Conservation (phyloP, 2,329 filamentous ascomycete species). For the Pseudogymnoascus pannorum region DNA sequence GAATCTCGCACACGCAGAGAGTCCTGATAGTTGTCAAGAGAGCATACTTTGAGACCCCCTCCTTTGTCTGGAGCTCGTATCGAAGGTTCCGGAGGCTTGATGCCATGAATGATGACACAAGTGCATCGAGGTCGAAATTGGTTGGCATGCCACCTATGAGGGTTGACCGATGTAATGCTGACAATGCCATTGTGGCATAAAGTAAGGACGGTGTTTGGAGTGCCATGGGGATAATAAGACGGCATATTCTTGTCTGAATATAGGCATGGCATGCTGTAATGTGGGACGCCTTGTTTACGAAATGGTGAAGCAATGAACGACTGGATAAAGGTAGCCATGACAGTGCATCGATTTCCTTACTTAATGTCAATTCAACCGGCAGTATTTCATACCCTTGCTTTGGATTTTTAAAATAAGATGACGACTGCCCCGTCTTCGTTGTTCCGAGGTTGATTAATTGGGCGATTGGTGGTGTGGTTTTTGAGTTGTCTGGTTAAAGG, state of each 20-base stretch:
- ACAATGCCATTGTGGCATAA: conserved; percentile 36
- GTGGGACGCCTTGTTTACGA: conserved; percentile 34
- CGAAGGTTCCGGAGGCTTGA: conserved; percentile 36
- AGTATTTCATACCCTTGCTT: background rate
- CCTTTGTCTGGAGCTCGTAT: conserved; percentile 31
- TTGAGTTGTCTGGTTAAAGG: background rate
- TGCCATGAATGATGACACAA: conserved; percentile 33
- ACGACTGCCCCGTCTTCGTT: background rate
- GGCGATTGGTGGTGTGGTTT: background rate
- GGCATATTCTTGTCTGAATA: conserved; percentile 36
- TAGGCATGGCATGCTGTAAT: conserved; percentile 34
- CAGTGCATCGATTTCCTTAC: conserved; percentile 31
- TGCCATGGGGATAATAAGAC: conserved; percentile 37
- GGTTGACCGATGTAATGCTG: conserved; percentile 35
- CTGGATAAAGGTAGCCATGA: conserved; percentile 30
- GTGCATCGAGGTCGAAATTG: conserved; percentile 30
- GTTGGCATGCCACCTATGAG: conserved; percentile 29
- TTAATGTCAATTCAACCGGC: conserved; percentile 19
- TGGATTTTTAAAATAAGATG: conserved; percentile 2
- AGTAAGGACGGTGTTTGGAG: conserved; percentile 35
- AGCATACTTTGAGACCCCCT: conserved; percentile 27
- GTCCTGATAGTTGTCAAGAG: conserved; percentile 36
- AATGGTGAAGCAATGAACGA: conserved; percentile 34
- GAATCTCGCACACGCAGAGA: conserved; percentile 36
- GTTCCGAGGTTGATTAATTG: background rate